Conservation (phyloP, 257 asterid species). For the Penstemon newberryi region DNA sequence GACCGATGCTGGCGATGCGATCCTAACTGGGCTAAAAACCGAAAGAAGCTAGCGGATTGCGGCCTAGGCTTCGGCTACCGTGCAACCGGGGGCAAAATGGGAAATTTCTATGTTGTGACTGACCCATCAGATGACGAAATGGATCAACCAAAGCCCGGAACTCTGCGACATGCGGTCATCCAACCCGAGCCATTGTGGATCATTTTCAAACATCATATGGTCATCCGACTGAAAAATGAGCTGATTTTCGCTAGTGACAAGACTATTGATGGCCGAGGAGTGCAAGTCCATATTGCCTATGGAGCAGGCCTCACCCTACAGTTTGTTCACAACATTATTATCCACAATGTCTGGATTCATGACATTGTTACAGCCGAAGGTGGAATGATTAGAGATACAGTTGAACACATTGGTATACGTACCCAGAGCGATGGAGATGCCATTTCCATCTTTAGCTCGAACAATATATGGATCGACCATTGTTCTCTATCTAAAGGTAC, state of each 20-base stretch:
- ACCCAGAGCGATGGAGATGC: conserved; percentile 80
- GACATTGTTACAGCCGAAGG: conserved; percentile 46
- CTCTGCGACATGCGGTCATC: conserved; percentile 64
- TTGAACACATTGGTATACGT: conserved; percentile 55
- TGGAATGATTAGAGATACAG: conserved; percentile 64
- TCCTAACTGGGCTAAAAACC: conserved; percentile 42
- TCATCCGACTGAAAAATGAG: conserved; percentile 52
- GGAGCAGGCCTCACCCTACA: conserved; percentile 81
- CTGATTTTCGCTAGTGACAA: conserved; percentile 57
- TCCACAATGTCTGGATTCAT: conserved; percentile 66
- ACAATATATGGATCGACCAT: conserved; percentile 75
- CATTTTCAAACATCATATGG: conserved; percentile 46
- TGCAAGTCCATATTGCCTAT: conserved; percentile 56
- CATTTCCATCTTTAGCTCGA: conserved; percentile 53
- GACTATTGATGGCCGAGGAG: conserved; percentile 80
- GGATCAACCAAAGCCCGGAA: conserved; percentile 43
- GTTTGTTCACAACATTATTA: conserved; percentile 58
- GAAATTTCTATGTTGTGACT: conserved; percentile 42
- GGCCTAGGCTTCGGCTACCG: conserved; percentile 49
- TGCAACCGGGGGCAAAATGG: conserved; percentile 44
- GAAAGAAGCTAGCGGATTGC: conserved; percentile 45
- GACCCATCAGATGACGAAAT: conserved; percentile 43
- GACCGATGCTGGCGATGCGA: conserved; percentile 56
- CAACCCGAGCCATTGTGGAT: conserved; percentile 58
- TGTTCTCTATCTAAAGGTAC: conserved; percentile 46